Evolutionary conservation across 257 asterid genomes (phyloP).

Genomic region (Solanum gracilifrons): DNA sequence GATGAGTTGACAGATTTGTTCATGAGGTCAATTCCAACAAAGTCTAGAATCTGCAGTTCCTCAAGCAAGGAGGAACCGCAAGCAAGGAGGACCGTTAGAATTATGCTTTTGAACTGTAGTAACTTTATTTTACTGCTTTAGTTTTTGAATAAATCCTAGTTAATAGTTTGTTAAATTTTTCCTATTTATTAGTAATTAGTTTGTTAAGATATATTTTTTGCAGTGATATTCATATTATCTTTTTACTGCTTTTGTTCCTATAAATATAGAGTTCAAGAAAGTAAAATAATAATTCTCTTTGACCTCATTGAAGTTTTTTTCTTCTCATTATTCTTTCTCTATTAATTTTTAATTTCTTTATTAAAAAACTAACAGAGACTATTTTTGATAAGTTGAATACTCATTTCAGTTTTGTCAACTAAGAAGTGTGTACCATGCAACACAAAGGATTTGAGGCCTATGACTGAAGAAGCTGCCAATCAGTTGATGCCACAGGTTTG

Average conservation of each 20-base stretch:
- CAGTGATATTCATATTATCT: neutral
- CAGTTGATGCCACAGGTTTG: constrained; percentile 21
- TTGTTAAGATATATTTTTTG: no score
- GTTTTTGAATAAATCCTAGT: neutral
- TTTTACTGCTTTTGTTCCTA: neutral
- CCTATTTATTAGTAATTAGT: neutral
- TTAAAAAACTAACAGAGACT: constrained; percentile 30
- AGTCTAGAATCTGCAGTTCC: neutral
- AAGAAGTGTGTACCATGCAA: constrained; percentile 61
- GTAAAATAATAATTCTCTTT: neutral
- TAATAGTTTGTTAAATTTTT: no score
- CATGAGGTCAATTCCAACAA: neutral
- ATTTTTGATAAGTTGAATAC: neutral
- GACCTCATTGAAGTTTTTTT: neutral
- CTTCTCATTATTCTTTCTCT: neutral
- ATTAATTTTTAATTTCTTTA: neutral
- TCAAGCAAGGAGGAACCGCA: neutral
- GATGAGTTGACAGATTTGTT: neutral
- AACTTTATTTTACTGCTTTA: neutral
- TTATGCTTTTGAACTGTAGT: neutral
- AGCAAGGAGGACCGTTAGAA: neutral
- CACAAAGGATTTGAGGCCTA: constrained; percentile 24
- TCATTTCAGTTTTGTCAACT: constrained; percentile 52
- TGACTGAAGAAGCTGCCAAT: constrained; percentile 30
- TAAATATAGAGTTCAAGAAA: neutral